Evolutionary conservation across 2,329 filamentous ascomycete species (phyloP), one percentile per base, ranked within the genome.

Genomic region (Stromatinia cepivora): DNA sequence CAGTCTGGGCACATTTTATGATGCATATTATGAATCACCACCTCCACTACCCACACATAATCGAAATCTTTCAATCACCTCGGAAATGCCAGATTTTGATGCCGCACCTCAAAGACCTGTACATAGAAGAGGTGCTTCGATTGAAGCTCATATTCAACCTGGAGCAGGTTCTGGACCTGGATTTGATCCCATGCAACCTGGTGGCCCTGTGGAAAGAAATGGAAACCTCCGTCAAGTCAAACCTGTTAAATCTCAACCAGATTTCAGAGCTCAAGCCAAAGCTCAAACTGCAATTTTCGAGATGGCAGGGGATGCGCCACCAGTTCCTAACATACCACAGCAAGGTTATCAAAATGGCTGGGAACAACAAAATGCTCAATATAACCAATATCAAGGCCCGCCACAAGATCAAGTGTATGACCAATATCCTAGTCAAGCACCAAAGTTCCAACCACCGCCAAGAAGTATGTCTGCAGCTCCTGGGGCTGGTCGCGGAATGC

Each of bases 211-310:
- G 39, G 61, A 71, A n/a, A 84, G 86, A 68, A 82, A 71, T 70
- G 71, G 67, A 46, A 76, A 74, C 64, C 39, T 62, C 36, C 71
- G 66, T 64, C 84, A 86, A 73, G 78, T 89, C 64, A 86, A 82
- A 70, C 84, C 85, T 70, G 87, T 88, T 22, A 88, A 88, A 72
- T 92, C 89, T 15, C 89, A 92, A 76, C 88, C 89, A 42, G 86
- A 91, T 76, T 80, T 91, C 70, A 83, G 86, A 48, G 74, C 72
- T 54, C 71, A 70, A 70, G 75, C 73, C 20, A 84, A 88, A 73
- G 84, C 86, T 4, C 87, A 91, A 74, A 83, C 87, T 3, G 91
- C 90, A 11, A 84, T 91, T 1, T 93, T 93, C 73, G 92, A 93
- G 75, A 90, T 94, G 85, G 88, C 87, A 2, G 84, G 82, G 36